Conservation (phyloP, 257 asterid species). For the Primulina tabacum region DNA sequence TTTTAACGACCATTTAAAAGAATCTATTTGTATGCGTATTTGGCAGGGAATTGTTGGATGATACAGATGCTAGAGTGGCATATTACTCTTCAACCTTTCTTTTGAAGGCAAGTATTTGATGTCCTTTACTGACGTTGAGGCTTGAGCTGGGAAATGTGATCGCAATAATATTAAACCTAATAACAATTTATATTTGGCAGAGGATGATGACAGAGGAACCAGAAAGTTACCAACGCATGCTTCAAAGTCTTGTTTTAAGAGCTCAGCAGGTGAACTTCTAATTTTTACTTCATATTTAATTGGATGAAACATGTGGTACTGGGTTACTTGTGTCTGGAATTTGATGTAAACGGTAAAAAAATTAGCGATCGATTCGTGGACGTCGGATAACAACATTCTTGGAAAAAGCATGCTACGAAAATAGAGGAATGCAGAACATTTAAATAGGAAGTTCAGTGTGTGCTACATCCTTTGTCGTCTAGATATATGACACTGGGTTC, state of each 20-base stretch:
- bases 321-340: not conserved
- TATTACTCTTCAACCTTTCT: conserved; percentile 97
- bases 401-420: not conserved
- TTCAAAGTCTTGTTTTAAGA: conserved; percentile 84
- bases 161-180: conserved; percentile 12
- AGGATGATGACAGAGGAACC: conserved; percentile 99
- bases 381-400: not conserved
- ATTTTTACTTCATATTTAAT: not conserved
- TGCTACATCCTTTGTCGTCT: conserved; percentile 15
- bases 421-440: not conserved
- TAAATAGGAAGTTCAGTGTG: conserved; percentile 9
- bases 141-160: conserved; percentile 9
- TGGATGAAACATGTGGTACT: conserved; percentile 14
- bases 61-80: conserved; percentile 99
- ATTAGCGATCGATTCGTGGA: conserved; percentile 7
- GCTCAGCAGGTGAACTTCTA: conserved; percentile 84
- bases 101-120: conserved; percentile 67
- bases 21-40: conserved; percentile 16
- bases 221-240: conserved; percentile 88
- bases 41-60: conserved; percentile 88
- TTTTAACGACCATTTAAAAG: conserved; percentile 17
- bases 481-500: conserved; percentile 1
- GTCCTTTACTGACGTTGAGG: conserved; percentile 28
- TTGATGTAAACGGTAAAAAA: not conserved
- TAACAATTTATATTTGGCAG: conserved; percentile 44